Percentiles rank a stretch among this genome's conserved stretches.
phyloP scores from a whole-genome alignment of 352 stramenopile species.

The Globisporangium paroecandrum region DNA sequence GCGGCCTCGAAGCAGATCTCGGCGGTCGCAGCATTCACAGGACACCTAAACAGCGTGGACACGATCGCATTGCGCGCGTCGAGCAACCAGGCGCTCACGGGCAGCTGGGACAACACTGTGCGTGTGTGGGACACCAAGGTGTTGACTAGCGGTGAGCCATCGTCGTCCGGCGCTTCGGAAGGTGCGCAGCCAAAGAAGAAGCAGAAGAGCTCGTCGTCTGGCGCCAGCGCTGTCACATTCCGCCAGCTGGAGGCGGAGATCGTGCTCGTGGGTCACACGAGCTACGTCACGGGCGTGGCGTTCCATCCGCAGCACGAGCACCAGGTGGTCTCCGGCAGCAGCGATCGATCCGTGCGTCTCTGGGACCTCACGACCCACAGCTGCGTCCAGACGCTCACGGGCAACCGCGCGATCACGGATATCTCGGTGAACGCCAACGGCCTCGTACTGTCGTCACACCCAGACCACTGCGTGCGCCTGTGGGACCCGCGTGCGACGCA shows the following conservation, averaged over 20 bases:
- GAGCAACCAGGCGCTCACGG: slow-evolving; percentile 49
- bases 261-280: slow-evolving; percentile 76
- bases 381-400: slow-evolving; percentile 68
- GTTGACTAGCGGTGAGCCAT: slow-evolving; percentile 14
- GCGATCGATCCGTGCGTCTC: slow-evolving; percentile 70
- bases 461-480: slow-evolving; percentile 76
- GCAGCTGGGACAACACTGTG: slow-evolving; percentile 85
- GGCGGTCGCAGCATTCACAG: slow-evolving; percentile 50
- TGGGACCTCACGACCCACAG: slow-evolving; percentile 77
- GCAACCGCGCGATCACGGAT: slow-evolving; percentile 71
- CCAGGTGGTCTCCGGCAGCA: slow-evolving; percentile 57
- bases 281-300: slow-evolving; percentile 66
- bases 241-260: slow-evolving; percentile 69
- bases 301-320: slow-evolving; percentile 60
- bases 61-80: slow-evolving; percentile 36
- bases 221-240: slow-evolving; percentile 44
- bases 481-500: slow-evolving; percentile 76
- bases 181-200: slow-evolving; percentile 64
- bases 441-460: slow-evolving; percentile 73
- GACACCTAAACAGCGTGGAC: slow-evolving; percentile 84
- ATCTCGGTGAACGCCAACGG: slow-evolving; percentile 63
- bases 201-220: slow-evolving; percentile 34
- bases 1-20: slow-evolving; percentile 34
- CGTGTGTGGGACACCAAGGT: slow-evolving; percentile 53
- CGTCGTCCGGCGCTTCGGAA: slow-evolving; percentile 3